phyloP scores from a whole-genome alignment of 176 grass and related monocot genomes.

The Musa schizocarpa region DNA sequence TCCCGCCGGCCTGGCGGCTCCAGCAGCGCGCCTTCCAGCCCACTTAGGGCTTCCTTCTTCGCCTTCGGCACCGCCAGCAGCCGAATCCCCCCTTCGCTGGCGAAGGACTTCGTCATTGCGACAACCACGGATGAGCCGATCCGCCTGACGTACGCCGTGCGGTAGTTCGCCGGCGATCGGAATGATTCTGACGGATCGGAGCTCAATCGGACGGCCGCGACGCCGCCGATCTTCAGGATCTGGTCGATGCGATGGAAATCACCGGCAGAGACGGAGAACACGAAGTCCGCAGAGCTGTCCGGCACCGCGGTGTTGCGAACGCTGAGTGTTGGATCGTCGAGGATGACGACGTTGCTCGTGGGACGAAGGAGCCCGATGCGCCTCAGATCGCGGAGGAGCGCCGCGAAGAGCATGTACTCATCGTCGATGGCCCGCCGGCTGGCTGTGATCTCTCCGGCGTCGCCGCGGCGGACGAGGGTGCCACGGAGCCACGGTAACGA shows the following conservation, averaged over 20 bases:
- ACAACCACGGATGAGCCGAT: conserved; percentile 3
- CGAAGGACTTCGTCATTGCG: conserved; percentile 21
- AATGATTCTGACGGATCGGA: conserved; percentile 5
- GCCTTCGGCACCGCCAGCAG: conserved; percentile 24
- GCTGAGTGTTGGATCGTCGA: conserved; percentile 15
- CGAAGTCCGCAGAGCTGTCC: conserved; percentile 26
- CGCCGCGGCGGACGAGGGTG: background rate
- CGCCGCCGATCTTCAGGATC: conserved; percentile 25
- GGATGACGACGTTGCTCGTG: conserved; percentile 18
- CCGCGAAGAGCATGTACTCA: conserved; percentile 8
- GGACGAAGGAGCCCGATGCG: conserved; percentile 22
- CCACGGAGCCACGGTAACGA: conserved; percentile 26
- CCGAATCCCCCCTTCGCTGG: background rate
- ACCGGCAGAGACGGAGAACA: conserved; percentile 16
- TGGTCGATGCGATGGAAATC: conserved; percentile 17
- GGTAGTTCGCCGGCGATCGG: conserved; percentile 31
- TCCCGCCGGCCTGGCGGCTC: conserved; percentile 33
- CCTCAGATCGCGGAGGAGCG: conserved; percentile 22
- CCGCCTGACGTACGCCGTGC: conserved; percentile 17
- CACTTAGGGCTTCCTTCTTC: conserved; percentile 32
- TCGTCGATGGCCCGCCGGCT: background rate
- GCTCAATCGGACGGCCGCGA: conserved; percentile 18
- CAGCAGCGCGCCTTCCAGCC: conserved; percentile 44
- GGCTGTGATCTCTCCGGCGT: background rate
- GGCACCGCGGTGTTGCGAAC: background rate